Base-by-base conservation (phyloP, 192 early-diverging fungal genomes). In the Ambispora gerdemannii region DNA sequence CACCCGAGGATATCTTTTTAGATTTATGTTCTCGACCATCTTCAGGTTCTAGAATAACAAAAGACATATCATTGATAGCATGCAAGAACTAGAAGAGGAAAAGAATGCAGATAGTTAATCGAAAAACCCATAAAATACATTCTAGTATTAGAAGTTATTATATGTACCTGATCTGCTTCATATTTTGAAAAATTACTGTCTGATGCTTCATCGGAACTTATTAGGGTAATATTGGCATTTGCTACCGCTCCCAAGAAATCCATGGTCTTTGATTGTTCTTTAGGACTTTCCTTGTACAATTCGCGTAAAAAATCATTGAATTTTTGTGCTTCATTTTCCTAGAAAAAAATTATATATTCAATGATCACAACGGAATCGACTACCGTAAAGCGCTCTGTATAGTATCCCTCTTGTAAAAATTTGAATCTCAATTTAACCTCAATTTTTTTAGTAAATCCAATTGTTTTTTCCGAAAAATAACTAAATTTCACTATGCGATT, bases 91-190 rank as follows among this genome's bases (percentile, higher is more conserved):
- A n/a, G n/a, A n/a, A n/a, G n/a, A n/a, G n/a, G n/a, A n/a, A n/a
- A n/a, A n/a, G n/a, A n/a, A n/a, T n/a, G n/a, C n/a, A n/a, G n/a
- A n/a, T n/a, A n/a, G n/a, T n/a, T n/a, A n/a, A n/a, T n/a, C n/a
- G n/a, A n/a, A n/a, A n/a, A n/a, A n/a, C n/a, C n/a, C n/a, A n/a
- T n/a, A n/a, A n/a, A n/a, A n/a, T n/a, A n/a, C n/a, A n/a, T n/a
- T n/a, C n/a, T n/a, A n/a, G n/a, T n/a, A n/a, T n/a, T n/a, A n/a
- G n/a, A n/a, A n/a, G n/a, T n/a, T n/a, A n/a, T n/a, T n/a, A n/a
- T n/a, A n/a, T n/a, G n/a, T 72, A 88, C 85, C 74, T 84, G 64
- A 22, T 79, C 81, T 28, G 85, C 82, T 11, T 88, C 84, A n/a
- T 73, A 73, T 4, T 67, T 63, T 4, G 77, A 78, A 3, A 81